Conservation (phyloP, 768 basidiomycete genomes). For the Dacryopinax primogenitus region DNA sequence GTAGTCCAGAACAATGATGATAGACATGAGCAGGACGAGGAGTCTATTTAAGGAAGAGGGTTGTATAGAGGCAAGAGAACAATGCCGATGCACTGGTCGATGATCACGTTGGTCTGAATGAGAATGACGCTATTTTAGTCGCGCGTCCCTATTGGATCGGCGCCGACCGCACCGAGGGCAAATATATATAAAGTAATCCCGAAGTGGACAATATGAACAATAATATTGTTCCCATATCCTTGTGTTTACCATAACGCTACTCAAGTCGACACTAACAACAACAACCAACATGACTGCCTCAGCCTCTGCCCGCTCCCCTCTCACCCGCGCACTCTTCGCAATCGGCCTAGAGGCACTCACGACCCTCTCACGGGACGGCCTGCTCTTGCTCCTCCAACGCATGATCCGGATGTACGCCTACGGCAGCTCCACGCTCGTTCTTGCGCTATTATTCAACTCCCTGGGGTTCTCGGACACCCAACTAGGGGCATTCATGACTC, state of each 20-base stretch:
- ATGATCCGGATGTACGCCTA: background rate
- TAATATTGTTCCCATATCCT: too few species aligned
- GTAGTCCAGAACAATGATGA: background rate
- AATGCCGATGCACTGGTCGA: too few species aligned
- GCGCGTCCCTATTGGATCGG: too few species aligned
- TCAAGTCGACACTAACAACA: too few species aligned
- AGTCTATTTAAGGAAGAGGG: too few species aligned
- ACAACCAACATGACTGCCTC: background rate
- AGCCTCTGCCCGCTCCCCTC: background rate
- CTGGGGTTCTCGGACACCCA: conserved; percentile 20
- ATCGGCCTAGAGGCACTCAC: background rate
- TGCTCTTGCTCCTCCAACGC: background rate
- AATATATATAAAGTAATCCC: too few species aligned
- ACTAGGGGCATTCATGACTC: conserved; percentile 23
- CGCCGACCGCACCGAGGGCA: too few species aligned
- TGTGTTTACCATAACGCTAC: too few species aligned
- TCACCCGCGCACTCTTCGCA: background rate
- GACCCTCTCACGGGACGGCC: background rate
- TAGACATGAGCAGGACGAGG: background rate
- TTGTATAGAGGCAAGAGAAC: too few species aligned
- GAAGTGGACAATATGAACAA: too few species aligned
- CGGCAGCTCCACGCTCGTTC: conserved; percentile 20
- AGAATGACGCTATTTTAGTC: too few species aligned
- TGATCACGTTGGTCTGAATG: too few species aligned
- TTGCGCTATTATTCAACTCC: conserved; percentile 21